A percentile compares a stretch with the other conserved stretches of the same genome.
phyloP scores from a whole-genome alignment of 441 rosid genomes.

The Dalechampia spathulata region DNA sequence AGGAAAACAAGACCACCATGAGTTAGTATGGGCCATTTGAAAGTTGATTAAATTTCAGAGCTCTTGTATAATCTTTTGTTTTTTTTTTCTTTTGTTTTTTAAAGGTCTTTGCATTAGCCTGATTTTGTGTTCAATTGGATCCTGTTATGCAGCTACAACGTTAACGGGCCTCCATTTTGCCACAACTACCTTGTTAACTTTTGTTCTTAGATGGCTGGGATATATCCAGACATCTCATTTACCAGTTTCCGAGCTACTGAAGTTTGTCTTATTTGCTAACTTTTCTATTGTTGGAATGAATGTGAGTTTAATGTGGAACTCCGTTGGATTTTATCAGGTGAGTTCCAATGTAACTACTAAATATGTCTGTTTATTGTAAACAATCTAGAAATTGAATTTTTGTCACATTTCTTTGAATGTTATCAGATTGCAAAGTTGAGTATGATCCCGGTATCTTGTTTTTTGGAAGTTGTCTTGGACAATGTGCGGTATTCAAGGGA shows the following conservation, averaged over 20 bases:
- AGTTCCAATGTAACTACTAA: constrained; percentile 10
- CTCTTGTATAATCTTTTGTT: no score
- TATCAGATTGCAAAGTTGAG: constrained; percentile 91
- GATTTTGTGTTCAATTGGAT: constrained; percentile 16
- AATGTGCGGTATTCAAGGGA: constrained; percentile 88
- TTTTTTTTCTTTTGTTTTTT: neutral
- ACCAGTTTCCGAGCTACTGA: constrained; percentile 66
- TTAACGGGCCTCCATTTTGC: constrained; percentile 95
- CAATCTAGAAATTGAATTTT: constrained; percentile 5
- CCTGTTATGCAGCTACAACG: constrained; percentile 72
- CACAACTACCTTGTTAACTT: constrained; percentile 80
- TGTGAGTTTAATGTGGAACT: constrained; percentile 97
- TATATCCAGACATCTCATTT: constrained; percentile 74
- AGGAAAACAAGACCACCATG: no score
- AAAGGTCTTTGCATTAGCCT: constrained; percentile 9
- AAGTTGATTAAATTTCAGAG: neutral
- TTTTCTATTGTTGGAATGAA: constrained; percentile 99
- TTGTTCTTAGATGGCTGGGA: constrained; percentile 72
- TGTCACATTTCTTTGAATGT: constrained; percentile 7
- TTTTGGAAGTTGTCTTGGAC: constrained; percentile 89
- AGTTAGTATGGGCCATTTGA: neutral
- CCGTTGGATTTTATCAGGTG: constrained; percentile 98
- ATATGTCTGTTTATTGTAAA: constrained; percentile 2
- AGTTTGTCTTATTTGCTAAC: constrained; percentile 82
- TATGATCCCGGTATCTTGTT: constrained; percentile 96